Evolutionary conservation across 2,329 filamentous ascomycete genomes (phyloP).

Genomic region (Byssoonygena ceratinophila): DNA sequence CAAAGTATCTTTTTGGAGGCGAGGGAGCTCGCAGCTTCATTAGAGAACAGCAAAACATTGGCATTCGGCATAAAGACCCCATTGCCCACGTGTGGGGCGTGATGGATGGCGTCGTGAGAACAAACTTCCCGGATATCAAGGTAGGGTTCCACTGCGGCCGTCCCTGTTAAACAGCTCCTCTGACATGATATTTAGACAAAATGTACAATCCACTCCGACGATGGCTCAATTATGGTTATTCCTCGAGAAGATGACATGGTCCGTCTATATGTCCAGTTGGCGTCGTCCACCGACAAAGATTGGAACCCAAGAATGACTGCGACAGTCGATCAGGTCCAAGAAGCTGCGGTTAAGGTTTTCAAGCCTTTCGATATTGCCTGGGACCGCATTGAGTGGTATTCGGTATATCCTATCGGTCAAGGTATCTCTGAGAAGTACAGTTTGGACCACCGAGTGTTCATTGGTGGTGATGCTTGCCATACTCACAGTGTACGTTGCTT

Average conservation of each 20-base stretch:
- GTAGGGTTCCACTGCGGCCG: constrained; percentile 55
- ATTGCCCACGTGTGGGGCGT: constrained; percentile 66
- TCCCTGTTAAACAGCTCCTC: neutral
- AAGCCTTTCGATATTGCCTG: constrained; percentile 51
- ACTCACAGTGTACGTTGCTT: constrained; percentile 42
- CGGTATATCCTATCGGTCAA: constrained; percentile 56
- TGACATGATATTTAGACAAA: constrained; percentile 18
- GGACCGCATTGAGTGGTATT: constrained; percentile 57
- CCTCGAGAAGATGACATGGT: constrained; percentile 53
- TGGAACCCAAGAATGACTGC: constrained; percentile 52
- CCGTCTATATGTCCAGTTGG: constrained; percentile 47
- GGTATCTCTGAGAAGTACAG: constrained; percentile 56
- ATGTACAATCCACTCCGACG: constrained; percentile 63
- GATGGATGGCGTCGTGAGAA: constrained; percentile 63
- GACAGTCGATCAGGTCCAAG: constrained; percentile 50
- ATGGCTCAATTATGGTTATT: constrained; percentile 75
- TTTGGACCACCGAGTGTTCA: constrained; percentile 54
- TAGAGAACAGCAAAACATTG: constrained; percentile 43
- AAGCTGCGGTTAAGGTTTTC: constrained; percentile 48
- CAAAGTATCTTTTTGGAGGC: constrained; percentile 61
- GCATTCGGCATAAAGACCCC: constrained; percentile 55
- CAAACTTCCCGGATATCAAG: constrained; percentile 68
- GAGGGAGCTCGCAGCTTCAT: constrained; percentile 60
- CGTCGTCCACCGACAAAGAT: constrained; percentile 51
- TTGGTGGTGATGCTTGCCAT: constrained; percentile 56